These are phyloP conservation scores for Cercospora sp. DNA, from an alignment of 2,329 filamentous ascomycete genomes.

Conservation along the genomic window DNA sequence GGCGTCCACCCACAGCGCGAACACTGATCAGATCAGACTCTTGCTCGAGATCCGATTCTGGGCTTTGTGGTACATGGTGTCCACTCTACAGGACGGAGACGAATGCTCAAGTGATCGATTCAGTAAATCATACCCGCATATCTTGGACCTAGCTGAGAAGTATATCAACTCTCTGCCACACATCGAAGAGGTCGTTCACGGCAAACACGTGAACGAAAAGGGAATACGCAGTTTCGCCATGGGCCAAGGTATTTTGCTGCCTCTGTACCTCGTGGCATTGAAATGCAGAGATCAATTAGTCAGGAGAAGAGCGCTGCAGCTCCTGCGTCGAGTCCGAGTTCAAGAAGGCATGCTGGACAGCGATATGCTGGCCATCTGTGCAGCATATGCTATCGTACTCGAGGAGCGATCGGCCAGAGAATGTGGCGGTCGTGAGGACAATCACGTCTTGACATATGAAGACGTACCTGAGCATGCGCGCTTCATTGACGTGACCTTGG, in stretches of 20 bases:
- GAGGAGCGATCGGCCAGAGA: background rate
- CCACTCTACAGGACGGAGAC: background rate
- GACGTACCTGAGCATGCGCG: background rate
- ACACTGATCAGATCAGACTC: background rate
- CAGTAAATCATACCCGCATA: background rate
- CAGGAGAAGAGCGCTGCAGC: background rate
- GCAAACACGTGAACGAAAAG: background rate
- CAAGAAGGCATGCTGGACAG: background rate
- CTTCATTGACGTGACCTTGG: background rate
- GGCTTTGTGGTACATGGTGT: background rate
- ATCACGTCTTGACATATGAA: background rate
- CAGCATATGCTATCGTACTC: background rate
- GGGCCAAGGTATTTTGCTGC: background rate
- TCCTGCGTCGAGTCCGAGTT: background rate
- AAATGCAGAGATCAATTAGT: background rate
- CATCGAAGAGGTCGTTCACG: background rate
- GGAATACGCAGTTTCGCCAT: background rate
- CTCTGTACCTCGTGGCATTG: background rate
- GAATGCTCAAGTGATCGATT: background rate
- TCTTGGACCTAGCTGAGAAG: background rate
- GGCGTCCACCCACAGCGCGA: background rate
- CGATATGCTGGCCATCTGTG: background rate
- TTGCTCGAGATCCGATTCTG: background rate
- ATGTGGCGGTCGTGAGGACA: background rate
- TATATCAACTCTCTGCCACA: background rate